Percentiles rank a stretch among this genome's conserved stretches.
phyloP scores from a whole-genome alignment of 2,329 filamentous ascomycete genomes.

The Nothopassalora personata region DNA sequence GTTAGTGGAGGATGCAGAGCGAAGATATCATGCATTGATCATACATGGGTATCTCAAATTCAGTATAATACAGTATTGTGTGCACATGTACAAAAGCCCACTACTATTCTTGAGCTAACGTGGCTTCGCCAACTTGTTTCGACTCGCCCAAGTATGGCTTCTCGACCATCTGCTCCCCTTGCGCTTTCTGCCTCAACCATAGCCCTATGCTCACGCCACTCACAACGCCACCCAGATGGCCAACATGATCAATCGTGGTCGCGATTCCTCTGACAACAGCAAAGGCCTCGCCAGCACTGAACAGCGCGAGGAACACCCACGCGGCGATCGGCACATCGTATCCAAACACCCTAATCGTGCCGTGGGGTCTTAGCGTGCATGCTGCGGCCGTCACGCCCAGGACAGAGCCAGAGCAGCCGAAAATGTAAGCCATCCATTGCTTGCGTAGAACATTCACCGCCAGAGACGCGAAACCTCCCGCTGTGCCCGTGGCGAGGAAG shows the following conservation, averaged over 20 bases:
- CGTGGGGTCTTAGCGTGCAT: constrained; percentile 39
- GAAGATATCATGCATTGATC: background rate
- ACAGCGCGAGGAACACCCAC: constrained; percentile 37
- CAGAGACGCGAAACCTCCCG: constrained; percentile 58
- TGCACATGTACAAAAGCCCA: background rate
- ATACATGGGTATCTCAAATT: background rate
- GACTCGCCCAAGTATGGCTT: background rate
- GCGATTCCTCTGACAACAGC: constrained; percentile 21
- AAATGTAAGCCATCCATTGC: constrained; percentile 45
- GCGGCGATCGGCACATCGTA: constrained; percentile 32
- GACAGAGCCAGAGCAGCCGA: constrained; percentile 64
- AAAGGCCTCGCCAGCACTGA: constrained; percentile 23
- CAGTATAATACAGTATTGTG: background rate
- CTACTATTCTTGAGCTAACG: background rate
- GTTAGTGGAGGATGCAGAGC: background rate
- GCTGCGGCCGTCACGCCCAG: constrained; percentile 57
- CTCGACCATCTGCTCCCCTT: background rate
- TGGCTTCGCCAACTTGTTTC: background rate
- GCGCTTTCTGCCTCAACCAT: constrained; percentile 4
- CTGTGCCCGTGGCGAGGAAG: constrained; percentile 55
- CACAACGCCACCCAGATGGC: constrained; percentile 33
- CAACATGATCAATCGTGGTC: constrained; percentile 31
- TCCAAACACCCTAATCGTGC: constrained; percentile 25
- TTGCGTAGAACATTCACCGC: constrained; percentile 40
- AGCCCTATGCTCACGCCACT: constrained; percentile 10